Evolutionary conservation across 345 rosid genomes (phyloP).

Genomic region (Eucalyptus melliodora): DNA sequence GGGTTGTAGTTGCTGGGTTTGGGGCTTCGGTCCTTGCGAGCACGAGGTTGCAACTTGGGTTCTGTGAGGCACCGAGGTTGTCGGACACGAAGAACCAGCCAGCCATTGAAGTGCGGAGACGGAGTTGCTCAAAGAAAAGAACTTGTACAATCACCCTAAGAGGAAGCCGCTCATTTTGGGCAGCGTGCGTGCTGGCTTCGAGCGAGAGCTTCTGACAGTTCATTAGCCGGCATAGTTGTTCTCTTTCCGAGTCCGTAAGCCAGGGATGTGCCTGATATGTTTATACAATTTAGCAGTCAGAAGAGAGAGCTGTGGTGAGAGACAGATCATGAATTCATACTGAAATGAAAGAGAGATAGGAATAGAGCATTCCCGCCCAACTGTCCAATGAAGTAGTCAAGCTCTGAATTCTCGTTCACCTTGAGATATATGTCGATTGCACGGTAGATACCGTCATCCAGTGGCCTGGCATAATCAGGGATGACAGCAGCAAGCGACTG

Average conservation of each 20-base stretch:
- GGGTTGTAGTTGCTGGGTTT: neutral
- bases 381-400: neutral
- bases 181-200: conserved; percentile 89
- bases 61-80: conserved; percentile 25
- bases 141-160: conserved; percentile 82
- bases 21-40: conserved; percentile 18
- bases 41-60: conserved; percentile 24
- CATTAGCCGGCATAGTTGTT: conserved; percentile 64
- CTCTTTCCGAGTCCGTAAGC: conserved; percentile 73
- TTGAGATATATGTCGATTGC: conserved; percentile 82
- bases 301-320: neutral
- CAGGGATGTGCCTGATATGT: conserved; percentile 77
- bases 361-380: neutral
- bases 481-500: conserved; percentile 54
- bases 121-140: conserved; percentile 80
- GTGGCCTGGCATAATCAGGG: conserved; percentile 68
- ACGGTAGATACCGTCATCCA: conserved; percentile 84
- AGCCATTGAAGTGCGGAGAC: conserved; percentile 65
- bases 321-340: neutral
- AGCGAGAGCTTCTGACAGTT: conserved; percentile 85
- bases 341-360: neutral
- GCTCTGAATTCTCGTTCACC: conserved; percentile 20
- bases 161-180: conserved; percentile 90
- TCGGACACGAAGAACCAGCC: conserved; percentile 67
- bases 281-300: neutral